phyloP scores from a whole-genome alignment of 2,329 filamentous ascomycete species.

The Penicillium polonicum region DNA sequence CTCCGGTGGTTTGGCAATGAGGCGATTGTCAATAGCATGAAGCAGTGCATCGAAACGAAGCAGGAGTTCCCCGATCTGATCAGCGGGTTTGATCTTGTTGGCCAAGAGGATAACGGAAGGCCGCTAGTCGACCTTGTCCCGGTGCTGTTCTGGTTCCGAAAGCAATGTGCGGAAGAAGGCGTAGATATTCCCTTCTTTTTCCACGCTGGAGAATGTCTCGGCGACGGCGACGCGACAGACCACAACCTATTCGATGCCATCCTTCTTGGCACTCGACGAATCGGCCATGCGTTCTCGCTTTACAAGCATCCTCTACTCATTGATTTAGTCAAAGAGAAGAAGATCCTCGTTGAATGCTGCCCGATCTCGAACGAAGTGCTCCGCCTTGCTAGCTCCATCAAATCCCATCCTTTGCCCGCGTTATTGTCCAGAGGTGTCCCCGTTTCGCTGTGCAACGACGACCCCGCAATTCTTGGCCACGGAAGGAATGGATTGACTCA shows the following conservation, averaged over 20 bases:
- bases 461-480: constrained; percentile 84
- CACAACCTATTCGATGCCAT: constrained; percentile 87
- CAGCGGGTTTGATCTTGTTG: constrained; percentile 85
- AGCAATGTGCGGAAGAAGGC: constrained; percentile 72
- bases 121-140: constrained; percentile 75
- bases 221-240: constrained; percentile 73
- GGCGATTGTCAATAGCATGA: constrained; percentile 75
- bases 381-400: constrained; percentile 71
- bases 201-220: constrained; percentile 86
- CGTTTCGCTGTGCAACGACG: constrained; percentile 84
- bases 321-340: constrained; percentile 83
- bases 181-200: constrained; percentile 93
- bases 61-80: constrained; percentile 74
- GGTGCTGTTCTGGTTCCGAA: constrained; percentile 90
- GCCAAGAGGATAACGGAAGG: constrained; percentile 78
- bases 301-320: constrained; percentile 89
- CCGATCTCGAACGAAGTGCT: constrained; percentile 89
- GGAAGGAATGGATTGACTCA: constrained; percentile 79
- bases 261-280: constrained; percentile 79
- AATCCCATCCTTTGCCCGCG: constrained; percentile 77
- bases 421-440: constrained; percentile 80
- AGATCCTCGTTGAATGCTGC: constrained; percentile 84
- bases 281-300: constrained; percentile 84
- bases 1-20: constrained; percentile 65
- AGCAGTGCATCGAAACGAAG: constrained; percentile 81